phyloP scores from a whole-genome alignment of 1,284 basidiomycete genomes.

The Marasmius sp. region DNA sequence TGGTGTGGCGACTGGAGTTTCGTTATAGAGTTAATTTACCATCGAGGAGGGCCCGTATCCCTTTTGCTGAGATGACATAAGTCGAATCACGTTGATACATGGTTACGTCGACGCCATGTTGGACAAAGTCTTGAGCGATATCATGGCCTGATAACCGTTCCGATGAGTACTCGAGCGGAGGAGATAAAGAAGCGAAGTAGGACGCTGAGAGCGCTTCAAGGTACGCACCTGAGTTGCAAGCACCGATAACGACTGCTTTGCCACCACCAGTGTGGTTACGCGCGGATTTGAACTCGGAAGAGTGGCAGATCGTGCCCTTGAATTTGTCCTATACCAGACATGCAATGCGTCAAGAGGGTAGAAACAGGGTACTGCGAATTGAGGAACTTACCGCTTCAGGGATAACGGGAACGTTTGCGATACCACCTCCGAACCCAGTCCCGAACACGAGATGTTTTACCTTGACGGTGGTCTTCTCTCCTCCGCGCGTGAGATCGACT shows the following conservation, averaged over 20 bases:
- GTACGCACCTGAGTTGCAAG: constrained; percentile 44
- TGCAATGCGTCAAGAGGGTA: neutral
- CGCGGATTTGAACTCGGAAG: constrained; percentile 39
- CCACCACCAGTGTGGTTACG: constrained; percentile 40
- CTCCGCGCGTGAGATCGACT: constrained; percentile 43
- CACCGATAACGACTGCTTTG: constrained; percentile 50
- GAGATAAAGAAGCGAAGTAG: no score
- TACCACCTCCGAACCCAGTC: constrained; percentile 48
- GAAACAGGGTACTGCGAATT: neutral
- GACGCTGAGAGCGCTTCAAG: neutral
- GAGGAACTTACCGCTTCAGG: constrained; percentile 24
- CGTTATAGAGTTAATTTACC: no score
- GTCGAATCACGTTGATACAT: constrained; percentile 50
- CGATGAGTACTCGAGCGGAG: neutral
- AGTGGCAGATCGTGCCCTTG: constrained; percentile 46
- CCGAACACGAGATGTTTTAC: constrained; percentile 51
- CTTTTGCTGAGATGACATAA: constrained; percentile 7
- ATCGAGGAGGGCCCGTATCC: neutral
- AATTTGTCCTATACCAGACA: constrained; percentile 33
- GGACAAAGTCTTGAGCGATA: constrained; percentile 17
- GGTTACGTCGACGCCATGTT: constrained; percentile 17
- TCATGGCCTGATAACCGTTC: constrained; percentile 12
- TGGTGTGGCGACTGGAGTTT: no score
- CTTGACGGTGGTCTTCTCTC: constrained; percentile 37
- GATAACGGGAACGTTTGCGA: constrained; percentile 40